A percentile compares a stretch with the other conserved stretches of the same genome.
Evolutionary conservation across 495 filamentous ascomycete species (phyloP).

Genomic region (Recurvomyces mirabilis): DNA sequence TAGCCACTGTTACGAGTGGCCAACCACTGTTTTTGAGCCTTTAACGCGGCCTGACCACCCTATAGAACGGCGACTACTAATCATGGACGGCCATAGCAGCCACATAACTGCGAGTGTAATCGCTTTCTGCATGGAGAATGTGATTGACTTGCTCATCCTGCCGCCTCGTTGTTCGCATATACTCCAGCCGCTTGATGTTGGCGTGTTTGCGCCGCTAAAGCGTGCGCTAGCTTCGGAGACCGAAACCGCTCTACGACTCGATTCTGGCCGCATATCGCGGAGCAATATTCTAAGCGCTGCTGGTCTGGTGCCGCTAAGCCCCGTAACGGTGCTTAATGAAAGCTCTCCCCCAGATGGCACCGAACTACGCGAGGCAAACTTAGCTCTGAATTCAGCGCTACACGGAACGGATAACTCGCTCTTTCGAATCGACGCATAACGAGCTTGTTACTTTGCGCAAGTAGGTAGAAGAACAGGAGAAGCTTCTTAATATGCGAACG

Average conservation of each 20-base stretch:
- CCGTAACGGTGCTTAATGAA: background rate
- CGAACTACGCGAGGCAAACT: background rate
- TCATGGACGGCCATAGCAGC: constrained; percentile 15
- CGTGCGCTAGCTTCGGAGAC: constrained; percentile 9
- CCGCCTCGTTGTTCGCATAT: constrained; percentile 15
- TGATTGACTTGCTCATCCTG: constrained; percentile 8
- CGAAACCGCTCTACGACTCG: constrained; percentile 2
- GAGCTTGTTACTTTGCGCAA: background rate
- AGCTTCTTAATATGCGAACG: background rate
- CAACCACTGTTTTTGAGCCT: constrained; percentile 15
- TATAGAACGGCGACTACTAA: constrained; percentile 1
- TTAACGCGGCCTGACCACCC: background rate
- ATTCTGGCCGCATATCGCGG: constrained; percentile 8
- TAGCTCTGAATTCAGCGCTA: background rate
- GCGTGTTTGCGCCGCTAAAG: constrained; percentile 12
- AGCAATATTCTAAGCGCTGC: background rate
- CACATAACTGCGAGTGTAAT: constrained; percentile 13
- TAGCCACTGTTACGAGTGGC: constrained; percentile 9
- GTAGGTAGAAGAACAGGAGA: background rate
- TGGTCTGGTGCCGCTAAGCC: background rate
- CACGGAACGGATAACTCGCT: background rate
- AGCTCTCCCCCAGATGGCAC: background rate
- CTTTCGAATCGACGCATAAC: background rate
- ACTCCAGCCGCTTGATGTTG: constrained; percentile 13
- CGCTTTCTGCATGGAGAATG: constrained; percentile 6